Conservation (phyloP, 1,139 yeast genomes). For the Candida smagusa region DNA sequence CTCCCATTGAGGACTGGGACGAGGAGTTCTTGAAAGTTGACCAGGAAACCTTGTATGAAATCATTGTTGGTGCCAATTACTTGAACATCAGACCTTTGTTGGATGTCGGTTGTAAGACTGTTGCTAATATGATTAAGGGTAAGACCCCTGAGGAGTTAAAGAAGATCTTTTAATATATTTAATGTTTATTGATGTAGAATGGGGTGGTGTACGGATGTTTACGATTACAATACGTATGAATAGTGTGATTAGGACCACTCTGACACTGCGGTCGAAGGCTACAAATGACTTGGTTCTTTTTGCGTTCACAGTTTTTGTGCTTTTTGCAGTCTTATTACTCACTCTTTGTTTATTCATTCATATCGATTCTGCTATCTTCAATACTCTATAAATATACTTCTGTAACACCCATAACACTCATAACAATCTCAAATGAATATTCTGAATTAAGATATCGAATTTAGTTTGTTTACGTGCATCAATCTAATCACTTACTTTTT, state of each 20-base stretch:
- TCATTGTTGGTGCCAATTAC: slow-evolving; percentile 92
- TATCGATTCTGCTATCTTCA: too few species aligned
- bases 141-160: slow-evolving; percentile 96
- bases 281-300: not conserved
- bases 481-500: too few species aligned
- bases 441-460: too few species aligned
- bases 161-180: slow-evolving; percentile 71
- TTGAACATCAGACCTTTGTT: slow-evolving; percentile 87
- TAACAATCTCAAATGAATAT: too few species aligned
- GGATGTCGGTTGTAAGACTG: slow-evolving; percentile 95
- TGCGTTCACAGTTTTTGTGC: not conserved
- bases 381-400: too few species aligned
- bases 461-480: too few species aligned
- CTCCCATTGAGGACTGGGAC: slow-evolving; percentile 94
- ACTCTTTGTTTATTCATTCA: too few species aligned
- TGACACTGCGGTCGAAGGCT: not conserved
- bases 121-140: slow-evolving; percentile 96
- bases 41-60: slow-evolving; percentile 97
- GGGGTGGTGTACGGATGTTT: too few species aligned
- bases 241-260: not conserved
- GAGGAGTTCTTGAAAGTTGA: slow-evolving; percentile 91
- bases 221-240: not conserved
- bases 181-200: not conserved
- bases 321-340: too few species aligned
- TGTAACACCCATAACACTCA: too few species aligned